These are phyloP conservation scores for Eudorina sp. DNA, from an alignment of 139 green algal species.

Conservation along the genomic window DNA sequence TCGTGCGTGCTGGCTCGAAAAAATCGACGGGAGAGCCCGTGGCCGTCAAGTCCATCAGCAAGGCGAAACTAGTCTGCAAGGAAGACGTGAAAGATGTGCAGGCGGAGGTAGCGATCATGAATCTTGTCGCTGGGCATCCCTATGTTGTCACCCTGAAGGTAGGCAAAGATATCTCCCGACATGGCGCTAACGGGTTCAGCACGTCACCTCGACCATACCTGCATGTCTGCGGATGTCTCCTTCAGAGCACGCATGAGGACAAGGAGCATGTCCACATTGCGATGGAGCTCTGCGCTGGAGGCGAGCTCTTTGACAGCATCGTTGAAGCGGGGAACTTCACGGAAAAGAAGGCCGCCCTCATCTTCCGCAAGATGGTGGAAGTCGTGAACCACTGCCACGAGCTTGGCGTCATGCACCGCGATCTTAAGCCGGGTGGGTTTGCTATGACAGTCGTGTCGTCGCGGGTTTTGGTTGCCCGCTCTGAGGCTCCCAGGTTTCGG, in stretches of 20 bases:
- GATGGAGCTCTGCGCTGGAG: constrained; percentile 93
- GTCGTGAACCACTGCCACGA: constrained; percentile 96
- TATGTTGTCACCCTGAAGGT: constrained; percentile 85
- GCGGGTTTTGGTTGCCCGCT: not conserved
- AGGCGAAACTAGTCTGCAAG: constrained; percentile 85
- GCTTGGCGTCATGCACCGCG: constrained; percentile 94
- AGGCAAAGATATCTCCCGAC: too few relatives aligned
- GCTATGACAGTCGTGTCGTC: not conserved
- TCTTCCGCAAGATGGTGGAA: constrained; percentile 94
- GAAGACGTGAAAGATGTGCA: constrained; percentile 92
- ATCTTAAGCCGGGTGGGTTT: constrained; percentile 79
- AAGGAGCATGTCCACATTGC: constrained; percentile 87
- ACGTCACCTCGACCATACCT: not conserved
- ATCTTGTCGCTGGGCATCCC: constrained; percentile 76
- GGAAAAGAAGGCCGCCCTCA: constrained; percentile 64
- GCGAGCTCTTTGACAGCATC: constrained; percentile 98
- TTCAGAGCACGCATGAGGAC: constrained; percentile 84
- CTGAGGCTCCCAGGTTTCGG: not conserved
- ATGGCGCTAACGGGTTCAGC: too few relatives aligned
- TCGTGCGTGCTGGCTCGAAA: constrained; percentile 56
- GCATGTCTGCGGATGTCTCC: not conserved
- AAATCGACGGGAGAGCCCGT: constrained; percentile 61
- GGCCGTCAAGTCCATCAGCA: constrained; percentile 91
- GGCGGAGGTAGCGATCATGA: constrained; percentile 85
- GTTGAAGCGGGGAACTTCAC: constrained; percentile 88